Percentiles rank a stretch among this genome's conserved stretches.
Conservation (phyloP, 2,329 filamentous ascomycete species). For the Trichoderma atrobrunneum region DNA sequence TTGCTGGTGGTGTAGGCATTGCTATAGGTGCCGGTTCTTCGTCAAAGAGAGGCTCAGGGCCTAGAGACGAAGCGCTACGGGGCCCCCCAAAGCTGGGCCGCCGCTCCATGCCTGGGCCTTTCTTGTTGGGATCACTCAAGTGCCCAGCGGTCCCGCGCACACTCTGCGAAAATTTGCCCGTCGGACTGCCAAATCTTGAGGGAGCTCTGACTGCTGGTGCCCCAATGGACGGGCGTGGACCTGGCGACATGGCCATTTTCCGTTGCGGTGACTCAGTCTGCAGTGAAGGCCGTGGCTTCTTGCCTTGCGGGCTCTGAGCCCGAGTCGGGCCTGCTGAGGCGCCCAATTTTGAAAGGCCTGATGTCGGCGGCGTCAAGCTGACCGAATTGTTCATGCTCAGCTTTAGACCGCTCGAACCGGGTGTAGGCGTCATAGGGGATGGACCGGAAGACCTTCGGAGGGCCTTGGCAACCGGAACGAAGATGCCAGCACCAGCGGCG, state of each 20-base stretch:
- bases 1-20: slow-evolving; percentile 48
- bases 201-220: slow-evolving; percentile 46
- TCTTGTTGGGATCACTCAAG: slow-evolving; percentile 60
- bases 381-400: slow-evolving; percentile 53
- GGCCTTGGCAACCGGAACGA: slow-evolving; percentile 82
- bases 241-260: slow-evolving; percentile 62
- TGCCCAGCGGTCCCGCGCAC: slow-evolving; percentile 58
- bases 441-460: slow-evolving; percentile 61
- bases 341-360: slow-evolving; percentile 74
- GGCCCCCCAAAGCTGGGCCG: slow-evolving; percentile 50
- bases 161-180: slow-evolving; percentile 62
- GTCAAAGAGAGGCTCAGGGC: slow-evolving; percentile 50
- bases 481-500: slow-evolving; percentile 82
- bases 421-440: slow-evolving; percentile 66
- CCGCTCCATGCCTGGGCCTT: slow-evolving; percentile 44
- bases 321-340: slow-evolving; percentile 73
- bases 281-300: slow-evolving; percentile 72
- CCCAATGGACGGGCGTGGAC: slow-evolving; percentile 53
- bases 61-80: slow-evolving; percentile 60
- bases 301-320: slow-evolving; percentile 68
- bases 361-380: slow-evolving; percentile 62
- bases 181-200: slow-evolving; percentile 40
- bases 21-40: slow-evolving; percentile 52
- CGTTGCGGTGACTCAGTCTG: slow-evolving; percentile 84
- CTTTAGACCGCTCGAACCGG: slow-evolving; percentile 55